phyloP scores from a whole-genome alignment of 2,329 filamentous ascomycete genomes.

The Diaporthe batatas region DNA sequence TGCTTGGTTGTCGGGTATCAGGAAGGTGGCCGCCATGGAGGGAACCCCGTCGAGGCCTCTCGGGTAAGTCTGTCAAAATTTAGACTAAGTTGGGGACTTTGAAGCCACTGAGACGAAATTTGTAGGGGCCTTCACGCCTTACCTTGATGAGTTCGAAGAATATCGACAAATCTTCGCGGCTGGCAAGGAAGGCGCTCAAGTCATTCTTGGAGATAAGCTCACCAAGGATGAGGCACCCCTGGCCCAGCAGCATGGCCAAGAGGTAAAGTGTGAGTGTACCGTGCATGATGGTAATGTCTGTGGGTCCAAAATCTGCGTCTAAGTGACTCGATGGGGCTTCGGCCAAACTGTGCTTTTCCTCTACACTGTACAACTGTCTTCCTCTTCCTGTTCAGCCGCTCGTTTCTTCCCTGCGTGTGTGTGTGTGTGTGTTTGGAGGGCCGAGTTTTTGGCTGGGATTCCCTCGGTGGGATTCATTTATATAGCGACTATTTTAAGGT shows the following conservation, averaged over 20 bases:
- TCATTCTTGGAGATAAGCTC: neutral
- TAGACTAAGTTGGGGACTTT: neutral
- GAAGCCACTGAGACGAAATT: neutral
- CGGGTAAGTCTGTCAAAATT: slow-evolving; percentile 51
- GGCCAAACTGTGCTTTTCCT: no score
- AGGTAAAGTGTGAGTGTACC: neutral
- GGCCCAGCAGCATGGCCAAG: neutral
- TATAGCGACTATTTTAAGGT: no score
- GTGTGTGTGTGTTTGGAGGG: no score
- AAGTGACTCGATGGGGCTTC: no score
- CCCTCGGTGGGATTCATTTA: no score
- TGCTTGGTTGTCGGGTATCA: slow-evolving; percentile 72
- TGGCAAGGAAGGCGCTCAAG: neutral
- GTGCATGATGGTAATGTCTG: neutral
- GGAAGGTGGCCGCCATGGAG: slow-evolving; percentile 62
- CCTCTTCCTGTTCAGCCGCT: no score
- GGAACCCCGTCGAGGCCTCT: slow-evolving; percentile 60
- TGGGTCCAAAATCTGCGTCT: no score
- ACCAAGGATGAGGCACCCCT: neutral
- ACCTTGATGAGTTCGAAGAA: neutral
- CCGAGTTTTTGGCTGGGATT: no score
- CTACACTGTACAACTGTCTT: no score
- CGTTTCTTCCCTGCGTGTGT: no score
- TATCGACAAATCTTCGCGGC: neutral
- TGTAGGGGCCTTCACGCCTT: neutral